Conservation (phyloP, 768 basidiomycete species). For the Boletus rubescentipes region DNA sequence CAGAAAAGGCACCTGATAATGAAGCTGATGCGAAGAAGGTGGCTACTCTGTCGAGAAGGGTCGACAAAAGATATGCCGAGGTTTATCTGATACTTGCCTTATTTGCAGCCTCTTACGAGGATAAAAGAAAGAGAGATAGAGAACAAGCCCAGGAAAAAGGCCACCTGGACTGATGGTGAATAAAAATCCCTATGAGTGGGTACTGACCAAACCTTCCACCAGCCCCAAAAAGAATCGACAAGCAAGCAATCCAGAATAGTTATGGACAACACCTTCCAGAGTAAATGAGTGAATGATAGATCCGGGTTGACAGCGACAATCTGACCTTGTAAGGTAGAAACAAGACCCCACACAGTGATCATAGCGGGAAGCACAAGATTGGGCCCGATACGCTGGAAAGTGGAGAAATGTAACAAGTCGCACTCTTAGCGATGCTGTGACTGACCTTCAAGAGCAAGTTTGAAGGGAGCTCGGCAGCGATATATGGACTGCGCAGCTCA, state of each 20-base stretch:
- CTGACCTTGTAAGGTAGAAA: slow-evolving; percentile 58
- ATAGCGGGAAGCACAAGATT: slow-evolving; percentile 62
- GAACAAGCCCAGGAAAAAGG: slow-evolving; percentile 55
- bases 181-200: neutral
- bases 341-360: slow-evolving; percentile 68
- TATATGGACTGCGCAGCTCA: slow-evolving; percentile 44
- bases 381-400: slow-evolving; percentile 43
- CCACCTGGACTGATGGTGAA: slow-evolving; percentile 40
- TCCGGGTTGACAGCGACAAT: neutral
- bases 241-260: slow-evolving; percentile 51
- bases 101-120: slow-evolving; percentile 31
- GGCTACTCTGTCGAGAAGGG: slow-evolving; percentile 31
- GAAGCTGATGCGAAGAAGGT: slow-evolving; percentile 45
- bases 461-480: slow-evolving; percentile 58
- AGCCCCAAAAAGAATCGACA: slow-evolving; percentile 53
- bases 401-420: neutral
- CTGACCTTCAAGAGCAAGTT: slow-evolving; percentile 53
- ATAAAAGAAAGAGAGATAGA: slow-evolving; percentile 55
- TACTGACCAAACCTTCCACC: slow-evolving; percentile 49
- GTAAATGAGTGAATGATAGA: neutral
- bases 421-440: neutral
- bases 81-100: slow-evolving; percentile 4
- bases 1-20: slow-evolving; percentile 60
- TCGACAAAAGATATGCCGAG: neutral
- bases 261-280: slow-evolving; percentile 39